A percentile compares a stretch with the other conserved stretches of the same genome.
Evolutionary conservation across 208 protist genomes (phyloP).

Genomic region (Trypanosoma brucei): DNA sequence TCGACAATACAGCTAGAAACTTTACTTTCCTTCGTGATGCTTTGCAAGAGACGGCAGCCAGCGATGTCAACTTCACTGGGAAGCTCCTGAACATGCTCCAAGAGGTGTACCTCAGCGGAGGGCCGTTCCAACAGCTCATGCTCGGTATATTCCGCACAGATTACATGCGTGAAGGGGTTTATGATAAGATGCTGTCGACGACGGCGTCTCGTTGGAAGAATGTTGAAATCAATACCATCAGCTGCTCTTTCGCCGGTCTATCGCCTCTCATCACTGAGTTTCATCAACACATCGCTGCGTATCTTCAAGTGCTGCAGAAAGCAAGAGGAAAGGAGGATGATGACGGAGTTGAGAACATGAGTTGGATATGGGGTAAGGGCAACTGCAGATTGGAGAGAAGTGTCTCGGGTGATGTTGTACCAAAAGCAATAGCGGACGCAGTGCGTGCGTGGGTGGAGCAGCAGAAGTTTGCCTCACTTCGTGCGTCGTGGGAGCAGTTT

Average conservation of each 20-base stretch:
- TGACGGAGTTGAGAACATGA: not conserved
- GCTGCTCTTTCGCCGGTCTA: conserved; percentile 89
- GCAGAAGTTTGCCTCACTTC: conserved; percentile 8
- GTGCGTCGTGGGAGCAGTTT: not conserved
- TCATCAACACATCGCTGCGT: conserved; percentile 69
- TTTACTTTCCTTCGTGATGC: conserved; percentile 49
- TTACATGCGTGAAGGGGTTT: conserved; percentile 79
- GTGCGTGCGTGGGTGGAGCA: conserved; percentile 35
- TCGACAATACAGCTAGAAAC: conserved; percentile 74
- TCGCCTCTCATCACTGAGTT: conserved; percentile 76
- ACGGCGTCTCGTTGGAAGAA: conserved; percentile 75
- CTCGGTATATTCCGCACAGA: conserved; percentile 92
- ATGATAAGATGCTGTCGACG: not conserved
- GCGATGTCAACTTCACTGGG: conserved; percentile 81
- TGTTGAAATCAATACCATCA: conserved; percentile 97
- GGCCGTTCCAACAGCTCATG: conserved; percentile 67
- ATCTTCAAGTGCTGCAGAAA: conserved; percentile 19
- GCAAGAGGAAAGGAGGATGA: not conserved
- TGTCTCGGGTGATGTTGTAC: conserved; percentile 34
- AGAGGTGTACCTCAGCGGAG: conserved; percentile 53
- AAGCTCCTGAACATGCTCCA: conserved; percentile 79
- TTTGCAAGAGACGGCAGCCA: conserved; percentile 57
- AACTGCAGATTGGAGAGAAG: conserved; percentile 27
- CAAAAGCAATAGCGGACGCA: conserved; percentile 40
- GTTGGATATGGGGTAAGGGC: not conserved